Evolutionary conservation across 371 early-diverging fungal genomes (phyloP).

Genomic region (Apophysomyces sp.): DNA sequence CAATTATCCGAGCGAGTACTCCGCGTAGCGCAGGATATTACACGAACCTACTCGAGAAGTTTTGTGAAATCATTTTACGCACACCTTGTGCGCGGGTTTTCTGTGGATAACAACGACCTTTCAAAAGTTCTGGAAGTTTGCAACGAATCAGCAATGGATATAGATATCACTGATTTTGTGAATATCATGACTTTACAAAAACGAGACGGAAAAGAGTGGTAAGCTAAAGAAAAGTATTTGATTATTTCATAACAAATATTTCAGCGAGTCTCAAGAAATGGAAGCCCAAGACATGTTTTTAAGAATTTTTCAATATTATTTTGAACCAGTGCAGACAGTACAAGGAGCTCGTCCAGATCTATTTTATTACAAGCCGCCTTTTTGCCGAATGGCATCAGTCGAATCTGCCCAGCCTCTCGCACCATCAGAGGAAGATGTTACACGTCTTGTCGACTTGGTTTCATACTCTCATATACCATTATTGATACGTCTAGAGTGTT

Average conservation of each 20-base stretch:
- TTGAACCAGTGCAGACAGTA: conserved; percentile 53
- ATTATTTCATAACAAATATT: conserved; percentile 8
- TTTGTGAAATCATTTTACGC: conserved; percentile 67
- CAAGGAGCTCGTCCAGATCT: conserved; percentile 37
- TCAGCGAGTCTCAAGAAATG: conserved; percentile 8
- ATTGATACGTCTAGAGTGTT: conserved; percentile 60
- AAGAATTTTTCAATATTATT: conserved; percentile 58
- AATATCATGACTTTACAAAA: conserved; percentile 58
- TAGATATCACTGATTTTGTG: conserved; percentile 73
- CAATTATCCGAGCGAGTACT: conserved; percentile 30
- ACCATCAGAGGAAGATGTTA: conserved; percentile 27
- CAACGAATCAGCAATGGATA: conserved; percentile 59
- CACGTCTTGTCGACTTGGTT: conserved; percentile 47
- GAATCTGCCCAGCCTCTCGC: not conserved
- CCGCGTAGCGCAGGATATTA: conserved; percentile 36
- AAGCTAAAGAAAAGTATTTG: conserved; percentile 3
- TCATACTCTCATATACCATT: conserved; percentile 55
- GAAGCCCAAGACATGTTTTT: conserved; percentile 53
- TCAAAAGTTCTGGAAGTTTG: conserved; percentile 58
- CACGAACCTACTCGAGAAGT: conserved; percentile 50
- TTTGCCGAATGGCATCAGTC: conserved; percentile 24
- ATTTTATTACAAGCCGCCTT: conserved; percentile 67
- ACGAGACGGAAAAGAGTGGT: conserved; percentile 38
- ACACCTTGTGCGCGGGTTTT: conserved; percentile 58
- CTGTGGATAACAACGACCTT: conserved; percentile 56